Conservation (phyloP, 148 eudicot genomes). For the Cornus controversa region DNA sequence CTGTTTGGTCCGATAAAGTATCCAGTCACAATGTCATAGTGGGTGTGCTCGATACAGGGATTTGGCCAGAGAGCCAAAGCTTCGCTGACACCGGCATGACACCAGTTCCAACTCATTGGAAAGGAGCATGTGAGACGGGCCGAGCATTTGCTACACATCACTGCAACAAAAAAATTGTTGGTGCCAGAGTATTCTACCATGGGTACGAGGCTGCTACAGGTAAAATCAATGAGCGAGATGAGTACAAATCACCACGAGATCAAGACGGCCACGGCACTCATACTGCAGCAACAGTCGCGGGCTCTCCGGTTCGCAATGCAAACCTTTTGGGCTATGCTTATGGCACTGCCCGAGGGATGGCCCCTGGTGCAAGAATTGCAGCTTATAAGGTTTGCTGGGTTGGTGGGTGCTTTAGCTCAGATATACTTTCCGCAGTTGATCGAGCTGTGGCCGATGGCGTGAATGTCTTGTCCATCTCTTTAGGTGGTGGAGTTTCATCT, state of each 20-base stretch:
- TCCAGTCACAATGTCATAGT: slow-evolving; percentile 60
- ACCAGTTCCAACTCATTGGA: slow-evolving; percentile 64
- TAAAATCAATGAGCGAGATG: slow-evolving; percentile 54
- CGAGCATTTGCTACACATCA: slow-evolving; percentile 51
- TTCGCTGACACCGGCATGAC: slow-evolving; percentile 67
- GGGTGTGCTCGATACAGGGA: slow-evolving; percentile 88
- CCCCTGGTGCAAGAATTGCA: slow-evolving; percentile 69
- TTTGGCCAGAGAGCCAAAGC: slow-evolving; percentile 95
- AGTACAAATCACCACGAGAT: slow-evolving; percentile 80
- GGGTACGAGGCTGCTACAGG: slow-evolving; percentile 89
- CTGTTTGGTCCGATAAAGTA: slow-evolving; percentile 17
- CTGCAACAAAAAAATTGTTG: slow-evolving; percentile 71
- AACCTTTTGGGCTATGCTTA: slow-evolving; percentile 73
- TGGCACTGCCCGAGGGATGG: slow-evolving; percentile 91
- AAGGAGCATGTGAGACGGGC: slow-evolving; percentile 69
- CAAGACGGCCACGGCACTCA: slow-evolving; percentile 94
- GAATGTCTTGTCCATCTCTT: slow-evolving; percentile 74
- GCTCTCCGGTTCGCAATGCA: slow-evolving; percentile 68
- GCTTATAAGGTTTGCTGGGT: slow-evolving; percentile 95
- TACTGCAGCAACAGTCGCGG: slow-evolving; percentile 86
- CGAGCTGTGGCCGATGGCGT: slow-evolving; percentile 79
- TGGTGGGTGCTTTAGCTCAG: slow-evolving; percentile 96
- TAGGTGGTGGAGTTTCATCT: slow-evolving; percentile 89
- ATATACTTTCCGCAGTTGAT: slow-evolving; percentile 84
- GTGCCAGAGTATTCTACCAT: slow-evolving; percentile 66